These are phyloP conservation scores for Nannizzia gypsea DNA, from an alignment of 2,329 filamentous ascomycete genomes.

Conservation along the genomic window DNA sequence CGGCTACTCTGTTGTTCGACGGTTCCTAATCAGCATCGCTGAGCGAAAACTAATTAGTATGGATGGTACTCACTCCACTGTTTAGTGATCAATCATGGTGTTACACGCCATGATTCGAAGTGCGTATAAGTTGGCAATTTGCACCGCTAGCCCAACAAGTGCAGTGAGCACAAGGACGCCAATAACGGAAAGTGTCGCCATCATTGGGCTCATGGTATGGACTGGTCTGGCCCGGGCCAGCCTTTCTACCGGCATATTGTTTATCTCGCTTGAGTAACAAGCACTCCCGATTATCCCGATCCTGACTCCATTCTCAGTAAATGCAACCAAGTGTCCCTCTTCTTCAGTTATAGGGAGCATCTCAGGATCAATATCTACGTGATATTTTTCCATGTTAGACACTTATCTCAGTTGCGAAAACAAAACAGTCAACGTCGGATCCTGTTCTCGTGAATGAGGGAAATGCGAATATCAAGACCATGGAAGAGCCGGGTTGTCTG, in stretches of 20 bases:
- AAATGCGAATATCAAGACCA: too few relatives aligned
- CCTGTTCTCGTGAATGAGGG: too few relatives aligned
- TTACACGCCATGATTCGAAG: background rate
- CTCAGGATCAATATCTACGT: background rate
- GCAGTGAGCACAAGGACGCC: background rate
- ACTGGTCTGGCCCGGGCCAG: background rate
- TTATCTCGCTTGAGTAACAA: background rate
- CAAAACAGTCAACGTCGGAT: too few relatives aligned
- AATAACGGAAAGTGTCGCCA: background rate
- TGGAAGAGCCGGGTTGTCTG: too few relatives aligned
- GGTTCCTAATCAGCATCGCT: too few relatives aligned
- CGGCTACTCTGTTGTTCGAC: too few relatives aligned
- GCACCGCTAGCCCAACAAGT: background rate
- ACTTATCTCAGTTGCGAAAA: background rate
- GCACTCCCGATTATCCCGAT: background rate
- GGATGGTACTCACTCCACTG: background rate
- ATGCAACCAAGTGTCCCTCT: background rate
- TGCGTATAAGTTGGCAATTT: background rate
- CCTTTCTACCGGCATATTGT: background rate
- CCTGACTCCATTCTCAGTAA: background rate
- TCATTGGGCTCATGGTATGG: background rate
- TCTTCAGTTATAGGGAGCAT: background rate
- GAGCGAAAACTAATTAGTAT: background rate
- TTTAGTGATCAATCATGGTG: background rate
- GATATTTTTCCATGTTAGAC: background rate